Base-by-base conservation (phyloP, 805 yeast species). In the Starmerella scarabaei region DNA sequence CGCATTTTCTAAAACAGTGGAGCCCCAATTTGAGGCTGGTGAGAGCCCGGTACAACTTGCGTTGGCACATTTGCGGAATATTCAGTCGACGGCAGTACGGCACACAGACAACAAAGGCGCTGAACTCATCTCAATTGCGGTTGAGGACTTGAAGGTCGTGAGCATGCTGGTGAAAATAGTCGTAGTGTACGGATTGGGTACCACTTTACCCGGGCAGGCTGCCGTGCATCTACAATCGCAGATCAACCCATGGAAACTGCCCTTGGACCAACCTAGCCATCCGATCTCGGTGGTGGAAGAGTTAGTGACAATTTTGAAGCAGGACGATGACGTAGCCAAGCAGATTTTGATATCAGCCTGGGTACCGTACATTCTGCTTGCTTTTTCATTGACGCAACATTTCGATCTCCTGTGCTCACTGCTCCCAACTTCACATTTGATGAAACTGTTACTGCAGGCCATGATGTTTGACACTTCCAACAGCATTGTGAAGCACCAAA, bases 91-190 rank as follows among this genome's bases (percentile, higher is more conserved):
- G 21, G n/a, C 38, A 12, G 33, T 42, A 9, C 21, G 29, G 12
- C 33, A 16, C 3, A 12, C 14, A 2, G 21, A 35, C n/a, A 24
- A 7, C 7, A 36, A 21, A 8, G 17, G 21, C 12, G 16, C 21
- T 8, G 54, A 53, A 19, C 38, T 61, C 30, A 50, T 64, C 15
- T 41, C 79, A 7, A 77, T 88, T 14, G 82, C 96, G 0, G 64
- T 88, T 8, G 85, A 83, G 51, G 97, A 91, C 56, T 75, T 88
- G 69, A 80, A 76, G 54, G 69, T 73, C 3, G 71, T 91, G 41
- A 77, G 80, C 27, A 70, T 67, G 18, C 54, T 88, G 33, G 57
- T 80, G 16, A 79, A 77, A 47, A 42, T 79, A 9, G 64, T 86
- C 2, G 72, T 85, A 0, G 58, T 79, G 1, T 78, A 76, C 47